phyloP scores from a whole-genome alignment of 108 stramenopile genomes.

The Cyclotella baltica region DNA sequence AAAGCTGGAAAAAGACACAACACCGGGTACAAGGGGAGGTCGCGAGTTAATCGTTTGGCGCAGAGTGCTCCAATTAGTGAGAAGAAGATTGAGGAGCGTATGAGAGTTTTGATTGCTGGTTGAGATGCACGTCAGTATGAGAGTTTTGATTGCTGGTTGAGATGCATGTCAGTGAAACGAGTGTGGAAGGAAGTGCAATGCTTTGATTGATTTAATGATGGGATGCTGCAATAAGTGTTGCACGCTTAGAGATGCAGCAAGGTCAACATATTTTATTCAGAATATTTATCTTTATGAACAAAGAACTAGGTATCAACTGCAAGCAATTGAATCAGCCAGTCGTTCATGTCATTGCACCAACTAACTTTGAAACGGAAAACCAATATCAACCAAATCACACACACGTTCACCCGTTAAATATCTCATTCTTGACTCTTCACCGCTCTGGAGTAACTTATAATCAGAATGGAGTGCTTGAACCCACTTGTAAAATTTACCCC shows the following conservation, averaged over 20 bases:
- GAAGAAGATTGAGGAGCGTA: conserved; percentile 71
- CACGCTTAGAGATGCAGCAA: too few relatives aligned
- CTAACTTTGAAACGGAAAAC: not conserved
- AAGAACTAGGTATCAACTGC: too few relatives aligned
- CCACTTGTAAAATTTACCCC: not conserved
- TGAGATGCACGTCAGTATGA: too few relatives aligned
- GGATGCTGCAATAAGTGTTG: too few relatives aligned
- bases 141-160: too few relatives aligned
- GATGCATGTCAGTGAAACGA: too few relatives aligned
- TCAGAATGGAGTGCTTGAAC: not conserved
- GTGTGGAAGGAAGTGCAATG: too few relatives aligned
- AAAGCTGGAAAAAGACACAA: conserved; percentile 77
- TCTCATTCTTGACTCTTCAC: not conserved
- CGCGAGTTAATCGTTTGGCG: conserved; percentile 68
- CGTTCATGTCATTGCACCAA: too few relatives aligned
- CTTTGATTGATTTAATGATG: too few relatives aligned
- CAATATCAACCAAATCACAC: not conserved
- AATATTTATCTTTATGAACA: too few relatives aligned
- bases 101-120: conserved; percentile 65
- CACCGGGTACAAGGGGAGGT: conserved; percentile 78
- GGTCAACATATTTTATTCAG: too few relatives aligned
- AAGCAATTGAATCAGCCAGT: too few relatives aligned
- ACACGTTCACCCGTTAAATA: not conserved
- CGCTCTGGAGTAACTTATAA: not conserved
- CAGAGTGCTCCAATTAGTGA: conserved; percentile 65